Evolutionary conservation across 345 rosid species (phyloP), one percentile per base, ranked within the genome.

Genomic region (Nasturtium officinale): DNA sequence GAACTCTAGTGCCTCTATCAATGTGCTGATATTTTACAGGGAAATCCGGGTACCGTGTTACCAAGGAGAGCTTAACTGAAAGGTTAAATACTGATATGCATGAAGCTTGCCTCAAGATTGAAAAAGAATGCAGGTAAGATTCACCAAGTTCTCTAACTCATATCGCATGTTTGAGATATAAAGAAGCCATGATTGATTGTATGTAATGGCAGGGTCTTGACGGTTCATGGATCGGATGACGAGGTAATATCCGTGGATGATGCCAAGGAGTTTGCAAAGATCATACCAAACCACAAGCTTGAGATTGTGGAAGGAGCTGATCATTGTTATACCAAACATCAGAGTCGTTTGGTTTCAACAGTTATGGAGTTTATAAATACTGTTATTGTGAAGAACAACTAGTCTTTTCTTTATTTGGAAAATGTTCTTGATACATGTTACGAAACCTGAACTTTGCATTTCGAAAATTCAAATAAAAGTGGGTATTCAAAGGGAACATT

Each of bases 221-320:
- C 96, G 32, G 83, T 90, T 65, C 98, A 92, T 53, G 98, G 96
- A 81, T 74, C 88, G 23, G 78, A 58, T 21, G 96, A 92, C 35
- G 69, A 83, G 71, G 28, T 81, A 40, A 88, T 92, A 55, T 85
- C 90, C 0, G 79, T 83, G n/a, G n/a, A n/a, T n/a, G n/a, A n/a
- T n/a, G n/a, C n/a, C n/a, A n/a, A n/a, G n/a, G n/a, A n/a, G n/a
- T n/a, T n/a, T n/a, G n/a, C n/a, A n/a, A n/a, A n/a, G n/a, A n/a
- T n/a, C n/a, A n/a, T n/a, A n/a, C n/a, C n/a, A n/a, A n/a, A n/a
- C n/a, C n/a, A n/a, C n/a, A n/a, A n/a, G n/a, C n/a, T n/a, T n/a
- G n/a, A n/a, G n/a, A n/a, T n/a, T n/a, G n/a, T n/a, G n/a, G n/a
- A n/a, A n/a, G n/a, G n/a, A n/a, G n/a, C n/a, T n/a, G n/a, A n/a